Percentiles rank a stretch among this genome's conserved stretches.
Evolutionary conservation across 1,139 yeast species (phyloP).

Genomic region (Barnettozyma hawaiiensis): DNA sequence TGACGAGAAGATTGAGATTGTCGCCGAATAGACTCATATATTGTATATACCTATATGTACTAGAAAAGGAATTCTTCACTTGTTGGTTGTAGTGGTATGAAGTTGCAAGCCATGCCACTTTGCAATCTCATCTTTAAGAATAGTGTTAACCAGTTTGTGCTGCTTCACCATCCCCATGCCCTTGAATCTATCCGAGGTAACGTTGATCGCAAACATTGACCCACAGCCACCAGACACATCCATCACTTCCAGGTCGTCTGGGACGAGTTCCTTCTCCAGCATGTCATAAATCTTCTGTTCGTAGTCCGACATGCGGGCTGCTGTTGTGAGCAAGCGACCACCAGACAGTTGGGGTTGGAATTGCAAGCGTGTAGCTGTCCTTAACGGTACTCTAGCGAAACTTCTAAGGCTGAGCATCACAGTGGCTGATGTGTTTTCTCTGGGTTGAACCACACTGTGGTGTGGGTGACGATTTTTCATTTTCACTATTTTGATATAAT

Average conservation of each 20-base stretch:
- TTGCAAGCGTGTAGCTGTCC: not conserved
- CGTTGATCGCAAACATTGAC: constrained; percentile 87
- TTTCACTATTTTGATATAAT: too few species aligned
- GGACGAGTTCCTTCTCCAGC: constrained; percentile 49
- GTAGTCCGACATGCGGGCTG: constrained; percentile 46
- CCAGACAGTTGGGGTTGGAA: not conserved
- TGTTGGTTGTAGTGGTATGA: constrained; percentile 45
- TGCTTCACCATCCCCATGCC: constrained; percentile 85
- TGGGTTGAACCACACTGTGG: not conserved
- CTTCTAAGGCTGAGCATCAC: constrained; percentile 4
- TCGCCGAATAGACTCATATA: constrained; percentile 24
- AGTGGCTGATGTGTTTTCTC: not conserved
- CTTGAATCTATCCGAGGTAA: constrained; percentile 69
- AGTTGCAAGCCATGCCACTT: constrained; percentile 95
- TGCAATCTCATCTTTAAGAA: constrained; percentile 77
- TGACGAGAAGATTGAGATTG: constrained; percentile 63
- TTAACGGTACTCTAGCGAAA: not conserved
- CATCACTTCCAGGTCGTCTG: constrained; percentile 55
- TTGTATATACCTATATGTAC: not conserved
- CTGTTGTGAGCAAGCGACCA: constrained; percentile 12
- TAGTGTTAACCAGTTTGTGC: constrained; percentile 80
- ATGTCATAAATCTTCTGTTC: constrained; percentile 60
- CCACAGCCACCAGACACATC: constrained; percentile 98
- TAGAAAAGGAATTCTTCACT: not conserved
- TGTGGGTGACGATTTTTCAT: not conserved